These are phyloP conservation scores for Delphinella strobiligena DNA, from an alignment of 2,329 filamentous ascomycete species.

Conservation along the genomic window DNA sequence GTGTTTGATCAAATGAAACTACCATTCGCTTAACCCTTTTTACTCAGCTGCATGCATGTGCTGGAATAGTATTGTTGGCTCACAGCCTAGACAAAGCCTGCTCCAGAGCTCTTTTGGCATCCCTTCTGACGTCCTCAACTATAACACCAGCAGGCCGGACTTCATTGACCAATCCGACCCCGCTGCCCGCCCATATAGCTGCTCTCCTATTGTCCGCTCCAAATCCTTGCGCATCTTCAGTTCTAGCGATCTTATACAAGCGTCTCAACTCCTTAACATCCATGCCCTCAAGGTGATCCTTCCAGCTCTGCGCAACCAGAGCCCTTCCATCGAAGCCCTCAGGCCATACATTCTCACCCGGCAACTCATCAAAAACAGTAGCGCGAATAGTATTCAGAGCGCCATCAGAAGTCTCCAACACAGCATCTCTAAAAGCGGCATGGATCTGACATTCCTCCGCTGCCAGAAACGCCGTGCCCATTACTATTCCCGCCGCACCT, in stretches of 20 bases:
- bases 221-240: conserved; percentile 33
- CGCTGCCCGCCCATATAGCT: conserved; percentile 50
- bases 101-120: background rate
- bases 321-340: conserved; percentile 43
- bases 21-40: too few relatives aligned
- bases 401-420: conserved; percentile 37
- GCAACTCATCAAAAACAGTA: conserved; percentile 39
- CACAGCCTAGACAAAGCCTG: too few relatives aligned
- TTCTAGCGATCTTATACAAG: conserved; percentile 28
- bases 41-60: too few relatives aligned
- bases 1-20: too few relatives aligned
- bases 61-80: too few relatives aligned
- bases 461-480: conserved; percentile 55
- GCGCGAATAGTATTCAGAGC: conserved; percentile 37
- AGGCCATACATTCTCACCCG: conserved; percentile 48
- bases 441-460: conserved; percentile 31
- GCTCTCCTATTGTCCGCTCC: conserved; percentile 35
- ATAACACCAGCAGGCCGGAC: conserved; percentile 40
- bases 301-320: conserved; percentile 41
- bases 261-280: conserved; percentile 28
- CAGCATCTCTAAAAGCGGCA: conserved; percentile 32
- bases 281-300: conserved; percentile 25
- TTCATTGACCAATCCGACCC: conserved; percentile 43
- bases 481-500: conserved; percentile 39
- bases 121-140: conserved; percentile 24